A percentile compares a stretch with the other conserved stretches of the same genome.
Conservation (phyloP, 2,329 filamentous ascomycete species). For the Waltergamsia citrina region DNA sequence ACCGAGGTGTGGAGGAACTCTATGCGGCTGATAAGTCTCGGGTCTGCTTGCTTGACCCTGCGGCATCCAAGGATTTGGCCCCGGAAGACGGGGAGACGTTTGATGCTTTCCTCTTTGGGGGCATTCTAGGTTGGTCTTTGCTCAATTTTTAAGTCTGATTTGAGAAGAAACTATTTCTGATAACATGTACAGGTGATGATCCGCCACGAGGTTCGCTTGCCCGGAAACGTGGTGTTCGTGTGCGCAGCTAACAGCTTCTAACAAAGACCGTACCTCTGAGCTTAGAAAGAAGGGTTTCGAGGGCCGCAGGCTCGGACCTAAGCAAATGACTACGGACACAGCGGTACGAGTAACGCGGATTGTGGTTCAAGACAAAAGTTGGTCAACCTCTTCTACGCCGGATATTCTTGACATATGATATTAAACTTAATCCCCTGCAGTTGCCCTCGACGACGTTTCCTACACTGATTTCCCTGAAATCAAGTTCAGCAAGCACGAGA, state of each 20-base stretch:
- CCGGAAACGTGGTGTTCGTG: too few species aligned
- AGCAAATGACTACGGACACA: constrained; percentile 98
- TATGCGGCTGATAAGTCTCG: constrained; percentile 63
- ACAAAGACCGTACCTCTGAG: constrained; percentile 90
- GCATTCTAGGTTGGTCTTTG: constrained; percentile 69
- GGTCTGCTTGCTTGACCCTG: constrained; percentile 84
- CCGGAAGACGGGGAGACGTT: constrained; percentile 78
- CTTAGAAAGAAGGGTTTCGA: constrained; percentile 87
- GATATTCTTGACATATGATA: constrained; percentile 8
- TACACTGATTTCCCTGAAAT: constrained; percentile 88
- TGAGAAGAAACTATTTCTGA: too few species aligned
- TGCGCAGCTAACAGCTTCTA: constrained; percentile 4
- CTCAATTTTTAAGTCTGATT: neutral
- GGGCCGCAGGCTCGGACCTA: constrained; percentile 77
- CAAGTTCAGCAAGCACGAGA: constrained; percentile 83
- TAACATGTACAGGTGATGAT: constrained; percentile 61
- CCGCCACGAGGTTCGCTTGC: constrained; percentile 67
- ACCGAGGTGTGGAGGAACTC: constrained; percentile 71
- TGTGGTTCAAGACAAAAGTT: constrained; percentile 76
- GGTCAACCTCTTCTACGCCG: constrained; percentile 13
- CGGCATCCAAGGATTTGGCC: constrained; percentile 69
- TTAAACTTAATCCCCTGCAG: constrained; percentile 42
- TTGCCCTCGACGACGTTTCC: constrained; percentile 65
- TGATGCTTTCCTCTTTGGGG: constrained; percentile 90
- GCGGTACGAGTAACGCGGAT: constrained; percentile 89